Percentiles rank a stretch among this genome's conserved stretches.
These are phyloP conservation scores for Corymbia maculata DNA, from an alignment of 345 rosid genomes.

Conservation along the genomic window DNA sequence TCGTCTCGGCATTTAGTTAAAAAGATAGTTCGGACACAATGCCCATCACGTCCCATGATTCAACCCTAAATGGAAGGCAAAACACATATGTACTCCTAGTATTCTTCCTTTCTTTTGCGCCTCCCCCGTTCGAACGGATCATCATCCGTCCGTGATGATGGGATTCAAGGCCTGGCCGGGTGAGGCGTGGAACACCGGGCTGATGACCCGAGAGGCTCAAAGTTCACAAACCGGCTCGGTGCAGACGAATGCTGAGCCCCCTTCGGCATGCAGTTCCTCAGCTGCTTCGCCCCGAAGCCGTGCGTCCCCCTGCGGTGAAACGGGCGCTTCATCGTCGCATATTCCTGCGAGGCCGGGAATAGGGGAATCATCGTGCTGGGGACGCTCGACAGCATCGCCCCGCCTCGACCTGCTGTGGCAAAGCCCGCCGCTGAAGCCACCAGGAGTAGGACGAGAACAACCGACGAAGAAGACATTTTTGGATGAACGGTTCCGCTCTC, in stretches of 20 bases:
- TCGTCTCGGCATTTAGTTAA: background rate
- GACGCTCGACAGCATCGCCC: constrained; percentile 39
- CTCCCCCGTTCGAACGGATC: background rate
- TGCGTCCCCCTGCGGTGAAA: constrained; percentile 5
- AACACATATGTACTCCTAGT: background rate
- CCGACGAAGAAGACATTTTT: background rate
- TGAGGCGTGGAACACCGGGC: constrained; percentile 14
- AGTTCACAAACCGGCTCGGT: constrained; percentile 80
- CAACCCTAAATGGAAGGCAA: background rate
- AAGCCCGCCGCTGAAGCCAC: background rate
- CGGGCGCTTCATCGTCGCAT: constrained; percentile 32
- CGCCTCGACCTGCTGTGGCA: constrained; percentile 14
- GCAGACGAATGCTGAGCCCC: constrained; percentile 66
- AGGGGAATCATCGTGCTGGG: constrained; percentile 59
- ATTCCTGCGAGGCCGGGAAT: constrained; percentile 11
- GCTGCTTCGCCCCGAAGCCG: constrained; percentile 30
- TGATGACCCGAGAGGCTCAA: constrained; percentile 40
- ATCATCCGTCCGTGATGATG: background rate
- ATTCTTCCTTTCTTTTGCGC: background rate
- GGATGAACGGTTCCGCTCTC: background rate
- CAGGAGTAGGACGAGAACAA: constrained; percentile 8
- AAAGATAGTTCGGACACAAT: background rate
- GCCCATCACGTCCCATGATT: background rate
- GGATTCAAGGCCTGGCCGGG: background rate
- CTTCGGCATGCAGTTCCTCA: constrained; percentile 72